A percentile compares a stretch with the other conserved stretches of the same genome.
These are phyloP conservation scores for Starmerella floris DNA, from an alignment of 805 yeast genomes.

Conservation along the genomic window DNA sequence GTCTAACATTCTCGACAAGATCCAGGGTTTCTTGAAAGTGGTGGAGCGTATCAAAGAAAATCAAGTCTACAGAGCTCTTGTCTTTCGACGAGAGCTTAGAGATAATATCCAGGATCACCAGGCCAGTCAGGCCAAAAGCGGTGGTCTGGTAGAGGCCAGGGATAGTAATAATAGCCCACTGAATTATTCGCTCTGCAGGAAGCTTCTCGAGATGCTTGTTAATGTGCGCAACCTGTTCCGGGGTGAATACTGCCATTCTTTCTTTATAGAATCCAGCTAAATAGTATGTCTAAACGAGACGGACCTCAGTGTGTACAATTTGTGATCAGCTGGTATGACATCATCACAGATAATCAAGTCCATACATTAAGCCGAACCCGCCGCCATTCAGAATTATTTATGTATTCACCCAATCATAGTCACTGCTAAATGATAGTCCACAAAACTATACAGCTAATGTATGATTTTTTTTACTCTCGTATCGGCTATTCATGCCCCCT, in stretches of 20 bases:
- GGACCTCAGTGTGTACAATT: background rate
- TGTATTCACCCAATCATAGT: too few species aligned
- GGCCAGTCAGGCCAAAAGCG: conserved; percentile 87
- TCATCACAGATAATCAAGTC: too few species aligned
- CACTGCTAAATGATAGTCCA: too few species aligned
- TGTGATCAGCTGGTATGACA: too few species aligned
- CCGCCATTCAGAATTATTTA: too few species aligned
- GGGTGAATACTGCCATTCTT: conserved; percentile 8
- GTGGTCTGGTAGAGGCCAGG: conserved; percentile 81
- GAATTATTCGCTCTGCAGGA: conserved; percentile 57
- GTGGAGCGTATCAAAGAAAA: conserved; percentile 79
- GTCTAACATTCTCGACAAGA: conserved; percentile 46
- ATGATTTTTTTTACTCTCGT: too few species aligned
- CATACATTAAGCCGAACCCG: too few species aligned
- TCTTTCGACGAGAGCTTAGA: conserved; percentile 34
- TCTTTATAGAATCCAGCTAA: background rate
- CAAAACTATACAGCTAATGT: too few species aligned
- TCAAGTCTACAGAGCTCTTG: conserved; percentile 46
- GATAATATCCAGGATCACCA: conserved; percentile 75
- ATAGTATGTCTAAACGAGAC: background rate
- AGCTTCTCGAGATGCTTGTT: conserved; percentile 45
- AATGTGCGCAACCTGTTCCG: conserved; percentile 49
- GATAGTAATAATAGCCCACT: conserved; percentile 74
- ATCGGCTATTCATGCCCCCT: too few species aligned
- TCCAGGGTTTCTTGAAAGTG: conserved; percentile 91